These are phyloP conservation scores for Ophiocordyceps camponoti-leonardi DNA, from an alignment of 2,329 filamentous ascomycete genomes.

Conservation along the genomic window DNA sequence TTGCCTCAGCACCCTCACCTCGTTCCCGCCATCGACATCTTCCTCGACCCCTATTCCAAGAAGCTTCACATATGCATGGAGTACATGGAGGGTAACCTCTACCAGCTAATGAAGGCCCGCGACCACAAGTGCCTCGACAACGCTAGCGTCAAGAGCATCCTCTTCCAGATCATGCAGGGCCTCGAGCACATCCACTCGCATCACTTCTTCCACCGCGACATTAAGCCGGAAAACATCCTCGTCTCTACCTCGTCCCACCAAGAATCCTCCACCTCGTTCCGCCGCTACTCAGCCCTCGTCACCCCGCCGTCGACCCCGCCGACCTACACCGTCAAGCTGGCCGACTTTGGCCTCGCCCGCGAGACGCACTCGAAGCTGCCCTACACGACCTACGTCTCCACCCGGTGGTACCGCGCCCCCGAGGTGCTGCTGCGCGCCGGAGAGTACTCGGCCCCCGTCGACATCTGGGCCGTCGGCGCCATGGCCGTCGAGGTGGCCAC, in stretches of 20 bases:
- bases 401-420: conserved; percentile 91
- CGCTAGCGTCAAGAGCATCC: conserved; percentile 86
- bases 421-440: conserved; percentile 87
- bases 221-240: conserved; percentile 21
- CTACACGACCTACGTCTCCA: conserved; percentile 97
- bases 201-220: conserved; percentile 96
- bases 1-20: conserved; percentile 78
- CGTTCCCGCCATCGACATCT: conserved; percentile 95
- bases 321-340: conserved; percentile 92
- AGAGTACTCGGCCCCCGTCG: conserved; percentile 92
- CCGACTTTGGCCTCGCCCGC: conserved; percentile 91
- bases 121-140: conserved; percentile 90
- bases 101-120: conserved; percentile 95
- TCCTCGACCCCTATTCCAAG: conserved; percentile 87
- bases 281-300: conserved; percentile 80
- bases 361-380: conserved; percentile 93
- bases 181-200: conserved; percentile 95
- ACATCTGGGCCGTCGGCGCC: conserved; percentile 95
- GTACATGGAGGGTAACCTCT: conserved; percentile 98
- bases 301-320: conserved; percentile 91
- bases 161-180: conserved; percentile 92
- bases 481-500: conserved; percentile 98
- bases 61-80: conserved; percentile 98
- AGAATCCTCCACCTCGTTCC: conserved; percentile 71
- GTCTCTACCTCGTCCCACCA: conserved; percentile 79